Evolutionary conservation across 768 basidiomycete species (phyloP).

Genomic region (Dentipellis fragilis): DNA sequence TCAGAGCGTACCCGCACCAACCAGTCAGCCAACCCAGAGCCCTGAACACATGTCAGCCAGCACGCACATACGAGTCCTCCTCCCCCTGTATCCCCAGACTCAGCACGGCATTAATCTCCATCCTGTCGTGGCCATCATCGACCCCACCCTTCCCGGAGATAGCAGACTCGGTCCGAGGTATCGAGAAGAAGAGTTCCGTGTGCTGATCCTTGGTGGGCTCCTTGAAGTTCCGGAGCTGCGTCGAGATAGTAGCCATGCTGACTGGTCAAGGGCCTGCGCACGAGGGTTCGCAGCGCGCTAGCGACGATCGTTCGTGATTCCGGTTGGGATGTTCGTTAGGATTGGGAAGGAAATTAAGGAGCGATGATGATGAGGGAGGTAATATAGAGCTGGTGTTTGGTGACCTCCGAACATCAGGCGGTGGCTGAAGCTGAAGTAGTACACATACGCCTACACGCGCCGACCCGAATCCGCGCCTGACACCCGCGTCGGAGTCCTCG

Average conservation of each 20-base stretch:
- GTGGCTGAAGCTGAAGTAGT: background rate
- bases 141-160: slow-evolving; percentile 15
- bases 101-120: slow-evolving; percentile 86
- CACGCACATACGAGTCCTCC: slow-evolving; percentile 78
- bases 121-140: slow-evolving; percentile 43
- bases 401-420: background rate
- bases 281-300: background rate
- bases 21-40: background rate
- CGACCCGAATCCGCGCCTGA: no score
- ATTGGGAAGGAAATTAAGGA: no score
- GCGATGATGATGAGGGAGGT: no score
- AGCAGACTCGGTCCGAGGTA: slow-evolving; percentile 37
- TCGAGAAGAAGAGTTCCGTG: slow-evolving; percentile 78
- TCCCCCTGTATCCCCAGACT: slow-evolving; percentile 69
- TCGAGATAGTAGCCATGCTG: slow-evolving; percentile 72
- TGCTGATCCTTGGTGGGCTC: slow-evolving; percentile 86
- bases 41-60: slow-evolving; percentile 1
- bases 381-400: background rate
- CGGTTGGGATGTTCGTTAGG: no score
- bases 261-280: background rate
- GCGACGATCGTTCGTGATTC: background rate
- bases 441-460: no score
- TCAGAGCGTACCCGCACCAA: background rate
- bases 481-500: no score
- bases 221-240: slow-evolving; percentile 84